Evolutionary conservation across 2,329 filamentous ascomycete species (phyloP).

Genomic region (Diaporthe sp.): DNA sequence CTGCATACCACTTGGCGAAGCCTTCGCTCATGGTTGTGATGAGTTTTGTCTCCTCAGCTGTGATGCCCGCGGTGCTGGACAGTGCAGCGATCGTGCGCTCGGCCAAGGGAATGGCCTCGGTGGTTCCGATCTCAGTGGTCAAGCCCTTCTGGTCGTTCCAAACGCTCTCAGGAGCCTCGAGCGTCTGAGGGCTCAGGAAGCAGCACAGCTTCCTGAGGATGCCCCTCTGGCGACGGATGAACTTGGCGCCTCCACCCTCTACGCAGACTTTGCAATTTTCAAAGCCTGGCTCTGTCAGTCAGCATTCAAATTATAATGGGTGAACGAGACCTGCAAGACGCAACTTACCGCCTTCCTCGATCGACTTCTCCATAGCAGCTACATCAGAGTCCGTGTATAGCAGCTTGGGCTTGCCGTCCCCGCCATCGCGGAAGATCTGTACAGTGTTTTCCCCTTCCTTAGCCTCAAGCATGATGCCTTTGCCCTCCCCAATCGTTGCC

Average conservation of each 20-base stretch:
- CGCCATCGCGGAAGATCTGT: not conserved
- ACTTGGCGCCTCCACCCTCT: conserved; percentile 11
- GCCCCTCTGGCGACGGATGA: not conserved
- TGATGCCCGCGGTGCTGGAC: conserved; percentile 1
- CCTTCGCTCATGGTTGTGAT: conserved; percentile 19
- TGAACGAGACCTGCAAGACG: not conserved
- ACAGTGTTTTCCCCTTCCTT: not conserved
- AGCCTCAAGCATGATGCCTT: not conserved
- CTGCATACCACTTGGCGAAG: conserved; percentile 6
- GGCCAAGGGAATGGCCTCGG: not conserved
- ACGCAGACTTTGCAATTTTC: conserved; percentile 5
- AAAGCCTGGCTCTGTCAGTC: not conserved
- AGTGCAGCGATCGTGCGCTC: conserved; percentile 9
- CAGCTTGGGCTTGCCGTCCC: not conserved
- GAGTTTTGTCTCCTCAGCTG: conserved; percentile 5
- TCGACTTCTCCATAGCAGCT: conserved; percentile 2
- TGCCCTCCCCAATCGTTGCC: not conserved
- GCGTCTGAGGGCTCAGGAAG: conserved; percentile 1
- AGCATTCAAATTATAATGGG: not conserved
- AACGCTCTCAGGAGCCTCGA: conserved; percentile 3
- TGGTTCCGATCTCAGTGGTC: not conserved
- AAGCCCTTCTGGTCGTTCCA: conserved; percentile 18
- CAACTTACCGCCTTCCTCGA: conserved; percentile 6
- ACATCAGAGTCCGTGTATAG: conserved; percentile 9
- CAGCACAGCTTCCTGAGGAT: conserved; percentile 16